These are phyloP conservation scores for Andrographis paniculata DNA, from an alignment of 305 asterid species.

Conservation along the genomic window DNA sequence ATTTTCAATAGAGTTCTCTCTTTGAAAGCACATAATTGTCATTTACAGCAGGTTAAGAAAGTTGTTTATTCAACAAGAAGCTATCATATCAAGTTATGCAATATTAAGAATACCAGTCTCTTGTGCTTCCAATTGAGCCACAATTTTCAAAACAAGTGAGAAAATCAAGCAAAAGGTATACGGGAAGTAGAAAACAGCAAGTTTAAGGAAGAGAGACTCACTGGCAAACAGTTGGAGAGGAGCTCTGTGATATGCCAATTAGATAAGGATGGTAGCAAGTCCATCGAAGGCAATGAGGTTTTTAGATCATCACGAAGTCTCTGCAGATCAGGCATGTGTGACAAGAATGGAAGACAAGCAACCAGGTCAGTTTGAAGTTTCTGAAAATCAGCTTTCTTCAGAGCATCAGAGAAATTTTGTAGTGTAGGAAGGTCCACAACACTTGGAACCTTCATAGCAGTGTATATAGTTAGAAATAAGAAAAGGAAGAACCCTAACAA, in stretches of 20 bases:
- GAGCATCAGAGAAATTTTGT: constrained; percentile 52
- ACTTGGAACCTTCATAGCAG: constrained; percentile 68
- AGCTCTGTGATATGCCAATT: constrained; percentile 75
- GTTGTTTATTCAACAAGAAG: too few relatives aligned
- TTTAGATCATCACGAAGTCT: constrained; percentile 47
- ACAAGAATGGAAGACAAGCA: constrained; percentile 73
- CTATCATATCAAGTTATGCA: too few relatives aligned
- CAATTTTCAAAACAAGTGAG: background rate
- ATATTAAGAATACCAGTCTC: background rate
- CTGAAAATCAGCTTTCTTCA: constrained; percentile 74
- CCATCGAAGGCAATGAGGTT: constrained; percentile 46
- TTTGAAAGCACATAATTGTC: too few relatives aligned
- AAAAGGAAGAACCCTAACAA: constrained; percentile 97
- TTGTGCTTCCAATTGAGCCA: too few relatives aligned
- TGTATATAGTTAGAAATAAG: constrained; percentile 81
- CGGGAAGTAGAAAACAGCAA: constrained; percentile 58
- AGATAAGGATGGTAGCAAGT: constrained; percentile 48
- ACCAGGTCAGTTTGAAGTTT: constrained; percentile 52
- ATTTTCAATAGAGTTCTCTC: background rate
- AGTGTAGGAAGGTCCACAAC: constrained; percentile 60
- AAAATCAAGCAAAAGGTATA: constrained; percentile 1
- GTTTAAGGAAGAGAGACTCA: constrained; percentile 40
- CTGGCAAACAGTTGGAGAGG: constrained; percentile 78
- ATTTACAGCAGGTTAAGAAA: too few relatives aligned
- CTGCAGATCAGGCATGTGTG: constrained; percentile 71